Base-by-base conservation (phyloP, 1,139 yeast species). In the Pneumocystis canis region DNA sequence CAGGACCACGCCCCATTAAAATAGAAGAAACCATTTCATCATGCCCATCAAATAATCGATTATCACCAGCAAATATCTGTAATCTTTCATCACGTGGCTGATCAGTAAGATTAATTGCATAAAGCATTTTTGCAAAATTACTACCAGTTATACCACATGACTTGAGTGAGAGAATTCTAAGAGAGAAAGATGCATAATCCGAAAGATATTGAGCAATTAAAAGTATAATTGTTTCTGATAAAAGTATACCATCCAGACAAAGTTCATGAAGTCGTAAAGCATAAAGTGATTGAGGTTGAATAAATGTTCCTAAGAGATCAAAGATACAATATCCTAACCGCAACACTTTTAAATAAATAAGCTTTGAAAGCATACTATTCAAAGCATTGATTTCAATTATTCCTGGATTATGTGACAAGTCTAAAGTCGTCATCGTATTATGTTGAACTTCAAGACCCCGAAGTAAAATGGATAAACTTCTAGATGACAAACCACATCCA, bases 21-120 rank as follows among this genome's bases (percentile, higher is more conserved):
- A 47, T 47, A 25, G 54, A 47, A 47, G 54, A 47, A 47, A 47
- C 54, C 20, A 47, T 47, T 47, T 47, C 54, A 47, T 47, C 54
- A 47, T 47, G 54, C 20, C 54, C 54, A 9, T 47, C 54, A 20
- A 47, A 47, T 47, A 47, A 25, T 20, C 54, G 20, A 47, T 47
- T 47, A 47, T 47, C 54, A 9, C 54, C 54, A 7, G 54, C 54
- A 47, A 47, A 28, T 47, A 47, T 47, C 25, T 47, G 54, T 28
- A 47, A 47, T 47, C 54, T 47, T 25, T 47, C 54, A 18, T 47
- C 54, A 11, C 54, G 30, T 11, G 54, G 54, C 25, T 47, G 54
- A 47, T 47, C 54, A 6, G 14, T 28, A 25, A 47, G 54, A 47
- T 47, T 47, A 47, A 47, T 47, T 9, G 54, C 54, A 6, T 18